Conservation (phyloP, 768 basidiomycete genomes). For the Sporobolomyces pararoseus region DNA sequence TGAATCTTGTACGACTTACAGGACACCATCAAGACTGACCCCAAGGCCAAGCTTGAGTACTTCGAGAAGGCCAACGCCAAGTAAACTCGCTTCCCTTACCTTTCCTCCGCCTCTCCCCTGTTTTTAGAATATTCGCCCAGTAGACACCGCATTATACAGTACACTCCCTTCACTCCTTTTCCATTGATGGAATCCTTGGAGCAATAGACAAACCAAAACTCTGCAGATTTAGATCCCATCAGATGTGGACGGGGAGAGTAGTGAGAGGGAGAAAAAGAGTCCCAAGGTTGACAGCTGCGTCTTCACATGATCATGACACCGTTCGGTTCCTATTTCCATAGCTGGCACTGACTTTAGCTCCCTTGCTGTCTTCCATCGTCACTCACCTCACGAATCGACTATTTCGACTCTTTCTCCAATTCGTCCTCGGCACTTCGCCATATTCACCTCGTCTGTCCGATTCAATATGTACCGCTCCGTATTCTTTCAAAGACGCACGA, state of each 20-base stretch:
- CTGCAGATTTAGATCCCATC: not conserved
- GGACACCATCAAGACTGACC: constrained; percentile 27
- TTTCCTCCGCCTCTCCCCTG: not conserved
- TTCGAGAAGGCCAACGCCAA: constrained; percentile 55
- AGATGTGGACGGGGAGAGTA: not conserved
- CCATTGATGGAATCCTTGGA: not conserved
- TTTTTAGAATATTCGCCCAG: not conserved
- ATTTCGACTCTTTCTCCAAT: not conserved
- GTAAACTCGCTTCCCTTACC: constrained; percentile 12
- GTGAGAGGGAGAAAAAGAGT: not conserved
- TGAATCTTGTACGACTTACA: not conserved
- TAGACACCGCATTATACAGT: not conserved
- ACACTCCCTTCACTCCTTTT: not conserved
- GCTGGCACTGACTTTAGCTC: too few relatives aligned
- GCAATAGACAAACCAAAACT: not conserved
- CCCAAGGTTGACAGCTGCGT: not conserved
- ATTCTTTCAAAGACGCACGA: not conserved
- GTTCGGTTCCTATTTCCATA: too few relatives aligned
- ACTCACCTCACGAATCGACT: too few relatives aligned
- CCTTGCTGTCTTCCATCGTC: not conserved
- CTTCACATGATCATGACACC: too few relatives aligned
- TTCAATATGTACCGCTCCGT: not conserved
- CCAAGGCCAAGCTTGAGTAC: constrained; percentile 28
- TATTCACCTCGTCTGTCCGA: not conserved
- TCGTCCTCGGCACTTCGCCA: not conserved